phyloP scores from a whole-genome alignment of 495 filamentous ascomycete genomes.

The Corynascus novoguineensis region DNA sequence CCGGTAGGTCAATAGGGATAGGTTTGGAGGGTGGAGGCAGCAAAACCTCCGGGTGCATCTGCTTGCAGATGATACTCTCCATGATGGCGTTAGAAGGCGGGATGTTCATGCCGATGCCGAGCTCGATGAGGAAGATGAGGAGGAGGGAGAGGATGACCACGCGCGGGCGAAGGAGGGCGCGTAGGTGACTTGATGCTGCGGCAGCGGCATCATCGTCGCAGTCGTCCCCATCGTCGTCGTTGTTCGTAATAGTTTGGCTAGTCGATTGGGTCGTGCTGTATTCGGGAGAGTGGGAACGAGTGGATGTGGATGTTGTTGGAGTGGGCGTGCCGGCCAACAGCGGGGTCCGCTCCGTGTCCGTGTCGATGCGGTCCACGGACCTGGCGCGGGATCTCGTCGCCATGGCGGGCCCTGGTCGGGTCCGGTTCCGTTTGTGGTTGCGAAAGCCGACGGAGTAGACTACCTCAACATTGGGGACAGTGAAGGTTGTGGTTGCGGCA shows the following conservation, averaged over 20 bases:
- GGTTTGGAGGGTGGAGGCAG: not conserved
- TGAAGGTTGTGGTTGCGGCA: no score
- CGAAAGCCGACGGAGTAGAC: not conserved
- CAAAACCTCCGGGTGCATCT: constrained; percentile 26
- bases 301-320: not conserved
- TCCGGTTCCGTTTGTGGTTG: not conserved
- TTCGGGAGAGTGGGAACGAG: not conserved
- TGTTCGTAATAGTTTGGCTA: not conserved
- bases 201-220: not conserved
- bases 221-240: not conserved
- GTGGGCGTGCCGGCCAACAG: constrained; percentile 14
- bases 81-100: constrained; percentile 29
- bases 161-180: constrained; percentile 18
- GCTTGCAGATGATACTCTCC: constrained; percentile 32
- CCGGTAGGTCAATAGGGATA: not conserved
- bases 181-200: not conserved
- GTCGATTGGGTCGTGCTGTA: not conserved
- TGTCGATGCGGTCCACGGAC: constrained; percentile 2
- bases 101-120: constrained; percentile 17
- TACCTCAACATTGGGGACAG: not conserved
- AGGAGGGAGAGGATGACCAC: constrained; percentile 24
- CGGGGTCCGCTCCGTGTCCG: constrained; percentile 15
- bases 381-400: not conserved
- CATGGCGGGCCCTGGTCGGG: constrained; percentile 3
- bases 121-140: constrained; percentile 28